phyloP scores from a whole-genome alignment of 176 grass and related monocot genomes.

The Dendrocalamus sinicus region DNA sequence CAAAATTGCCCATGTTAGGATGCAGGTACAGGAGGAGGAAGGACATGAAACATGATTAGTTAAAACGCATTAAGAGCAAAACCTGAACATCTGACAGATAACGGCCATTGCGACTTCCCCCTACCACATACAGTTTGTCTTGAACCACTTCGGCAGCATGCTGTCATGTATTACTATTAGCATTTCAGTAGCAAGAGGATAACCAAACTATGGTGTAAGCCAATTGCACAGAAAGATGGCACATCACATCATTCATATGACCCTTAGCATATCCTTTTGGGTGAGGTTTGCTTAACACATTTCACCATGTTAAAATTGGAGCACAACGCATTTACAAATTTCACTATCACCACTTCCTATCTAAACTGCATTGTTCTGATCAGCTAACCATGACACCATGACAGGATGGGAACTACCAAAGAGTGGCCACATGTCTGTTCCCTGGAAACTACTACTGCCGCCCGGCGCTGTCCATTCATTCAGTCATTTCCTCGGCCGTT shows the following conservation, averaged over 20 bases:
- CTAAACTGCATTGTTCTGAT: not conserved
- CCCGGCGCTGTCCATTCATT: not conserved
- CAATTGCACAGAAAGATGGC: not conserved
- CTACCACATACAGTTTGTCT: constrained; percentile 79
- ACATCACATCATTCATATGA: not conserved
- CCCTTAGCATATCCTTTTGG: not conserved
- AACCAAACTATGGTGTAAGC: not conserved
- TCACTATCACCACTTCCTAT: not conserved
- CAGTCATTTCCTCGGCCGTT: not conserved
- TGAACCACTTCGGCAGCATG: constrained; percentile 83
- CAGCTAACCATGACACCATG: not conserved
- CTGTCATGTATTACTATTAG: constrained; percentile 46
- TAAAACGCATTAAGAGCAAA: not conserved
- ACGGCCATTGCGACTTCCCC: constrained; percentile 89
- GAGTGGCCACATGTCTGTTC: not conserved
- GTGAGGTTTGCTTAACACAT: not conserved
- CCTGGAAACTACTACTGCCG: not conserved
- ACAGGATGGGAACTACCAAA: not conserved
- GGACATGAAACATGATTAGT: not conserved
- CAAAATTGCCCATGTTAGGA: not conserved
- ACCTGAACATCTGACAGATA: constrained; percentile 93
- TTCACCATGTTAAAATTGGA: not conserved
- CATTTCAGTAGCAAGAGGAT: not conserved
- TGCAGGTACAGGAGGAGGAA: not conserved
- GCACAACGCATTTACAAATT: not conserved